Conservation (phyloP, 306 rosid genomes). For the Spatholobus suberectus region DNA sequence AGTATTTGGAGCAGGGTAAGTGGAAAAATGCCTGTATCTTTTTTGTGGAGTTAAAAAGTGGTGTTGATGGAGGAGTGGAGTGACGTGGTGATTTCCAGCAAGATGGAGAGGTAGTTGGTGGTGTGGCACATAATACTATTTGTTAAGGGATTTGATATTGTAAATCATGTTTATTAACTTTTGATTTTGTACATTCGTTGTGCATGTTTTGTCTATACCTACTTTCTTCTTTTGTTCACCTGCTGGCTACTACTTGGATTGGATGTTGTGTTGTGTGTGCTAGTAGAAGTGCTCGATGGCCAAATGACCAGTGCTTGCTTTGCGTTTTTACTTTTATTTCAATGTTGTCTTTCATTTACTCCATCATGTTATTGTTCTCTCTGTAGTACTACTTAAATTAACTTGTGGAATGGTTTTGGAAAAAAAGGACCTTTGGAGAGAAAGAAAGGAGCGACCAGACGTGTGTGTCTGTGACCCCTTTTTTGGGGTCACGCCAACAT, state of each 20-base stretch:
- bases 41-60: too few species aligned
- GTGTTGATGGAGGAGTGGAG: constrained; percentile 1
- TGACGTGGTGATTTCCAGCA: constrained; percentile 51
- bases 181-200: constrained; percentile 19
- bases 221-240: constrained; percentile 13
- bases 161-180: constrained; percentile 37
- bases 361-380: not conserved
- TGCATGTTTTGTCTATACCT: constrained; percentile 45
- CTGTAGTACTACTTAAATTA: not conserved
- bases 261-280: not conserved
- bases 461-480: constrained; percentile 12
- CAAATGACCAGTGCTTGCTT: not conserved
- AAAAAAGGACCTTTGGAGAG: not conserved
- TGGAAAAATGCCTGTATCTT: constrained; percentile 25
- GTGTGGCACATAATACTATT: constrained; percentile 26
- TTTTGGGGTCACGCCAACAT: constrained; percentile 31
- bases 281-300: constrained; percentile 6
- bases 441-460: constrained; percentile 18
- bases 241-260: not conserved
- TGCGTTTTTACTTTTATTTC: constrained; percentile 17
- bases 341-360: constrained; percentile 23
- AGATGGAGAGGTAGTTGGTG: constrained; percentile 41
- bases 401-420: constrained; percentile 16
- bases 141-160: constrained; percentile 28
- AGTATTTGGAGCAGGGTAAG: constrained; percentile 36